These are phyloP conservation scores for Epichloe brachyelytri DNA, from an alignment of 2,329 filamentous ascomycete genomes.

Conservation along the genomic window DNA sequence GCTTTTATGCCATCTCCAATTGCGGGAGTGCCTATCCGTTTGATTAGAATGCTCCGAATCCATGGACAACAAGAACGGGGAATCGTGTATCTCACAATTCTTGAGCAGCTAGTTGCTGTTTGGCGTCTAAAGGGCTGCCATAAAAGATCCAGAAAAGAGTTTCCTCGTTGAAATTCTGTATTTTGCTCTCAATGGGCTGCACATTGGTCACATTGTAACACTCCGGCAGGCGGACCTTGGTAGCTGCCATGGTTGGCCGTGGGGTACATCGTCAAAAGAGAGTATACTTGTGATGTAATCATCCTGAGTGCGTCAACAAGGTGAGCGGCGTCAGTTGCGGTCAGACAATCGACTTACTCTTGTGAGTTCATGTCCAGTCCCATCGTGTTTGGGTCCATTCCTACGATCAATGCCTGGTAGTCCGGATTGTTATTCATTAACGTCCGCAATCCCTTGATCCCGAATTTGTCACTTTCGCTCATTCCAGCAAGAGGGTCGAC, in stretches of 20 bases:
- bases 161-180: conserved; percentile 54
- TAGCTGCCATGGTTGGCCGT: conserved; percentile 36
- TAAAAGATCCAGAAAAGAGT: conserved; percentile 60
- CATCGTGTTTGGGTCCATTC: conserved; percentile 43
- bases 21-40: conserved; percentile 41
- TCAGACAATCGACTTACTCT: conserved; percentile 34
- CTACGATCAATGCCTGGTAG: conserved; percentile 47
- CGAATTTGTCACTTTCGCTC: conserved; percentile 51
- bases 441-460: conserved; percentile 49
- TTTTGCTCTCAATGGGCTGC: conserved; percentile 51
- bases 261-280: conserved; percentile 47
- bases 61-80: background rate
- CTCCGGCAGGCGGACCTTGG: conserved; percentile 46
- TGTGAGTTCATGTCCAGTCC: conserved; percentile 44
- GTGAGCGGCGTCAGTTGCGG: background rate
- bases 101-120: conserved; percentile 49
- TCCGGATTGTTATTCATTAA: conserved; percentile 53
- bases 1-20: conserved; percentile 59
- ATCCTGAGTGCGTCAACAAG: conserved; percentile 24
- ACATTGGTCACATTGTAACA: conserved; percentile 57
- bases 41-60: background rate
- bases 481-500: conserved; percentile 49
- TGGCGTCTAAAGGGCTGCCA: conserved; percentile 48
- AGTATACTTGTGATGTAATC: conserved; percentile 48
- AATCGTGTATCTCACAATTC: conserved; percentile 39